Evolutionary conservation across 257 asterid genomes (phyloP), one percentile per base, ranked within the genome.

Genomic region (Rauvolfia tetraphylla): DNA sequence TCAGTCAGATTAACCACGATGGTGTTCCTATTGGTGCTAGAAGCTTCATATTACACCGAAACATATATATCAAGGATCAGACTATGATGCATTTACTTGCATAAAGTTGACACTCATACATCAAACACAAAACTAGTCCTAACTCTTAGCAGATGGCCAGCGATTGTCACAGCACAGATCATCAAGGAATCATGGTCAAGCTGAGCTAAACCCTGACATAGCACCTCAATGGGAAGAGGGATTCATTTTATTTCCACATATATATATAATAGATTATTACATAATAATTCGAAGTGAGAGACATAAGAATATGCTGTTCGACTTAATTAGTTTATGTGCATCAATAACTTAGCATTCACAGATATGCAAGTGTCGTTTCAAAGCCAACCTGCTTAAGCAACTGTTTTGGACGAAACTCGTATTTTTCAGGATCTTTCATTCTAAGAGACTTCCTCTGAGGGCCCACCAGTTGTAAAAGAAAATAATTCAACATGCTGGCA

Each of bases 401-500:
- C 84, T 84, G 79, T 72, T 89, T 95, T 42, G 99, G 99, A 44
- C 96, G 92, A 79, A 95, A 95, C 86, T 95, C 97, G 33, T 95
- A 95, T 88, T 95, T 93, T 76, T 93, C 99, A 71, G 97, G 99
- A 78, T 95, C 99, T 87, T 91, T 95, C 85, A 95, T 86, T 83
- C 79, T 93, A 69, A 93, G 97, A 57, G 98, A 95, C 86, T 89
- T 95, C 83, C 98, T 86, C 76, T 95, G 98, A 41, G 99, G 99
- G 10, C 99, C 99, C 78, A 95, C 98, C 36, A 95, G 93, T 87
- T 92, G 99, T 66, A 93, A 85, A 68, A 95, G 72, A 76, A 95
- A 95, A 82, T 95, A 95, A 83, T 95, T 95, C 85, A 95, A 89
- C 99, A 95, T 95, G 84, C 99, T 90, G 72, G 99, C 97, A 84